Percentiles rank a stretch among this genome's conserved stretches.
These are phyloP conservation scores for Aquilaria sinensis DNA, from an alignment of 345 rosid species.

Conservation along the genomic window DNA sequence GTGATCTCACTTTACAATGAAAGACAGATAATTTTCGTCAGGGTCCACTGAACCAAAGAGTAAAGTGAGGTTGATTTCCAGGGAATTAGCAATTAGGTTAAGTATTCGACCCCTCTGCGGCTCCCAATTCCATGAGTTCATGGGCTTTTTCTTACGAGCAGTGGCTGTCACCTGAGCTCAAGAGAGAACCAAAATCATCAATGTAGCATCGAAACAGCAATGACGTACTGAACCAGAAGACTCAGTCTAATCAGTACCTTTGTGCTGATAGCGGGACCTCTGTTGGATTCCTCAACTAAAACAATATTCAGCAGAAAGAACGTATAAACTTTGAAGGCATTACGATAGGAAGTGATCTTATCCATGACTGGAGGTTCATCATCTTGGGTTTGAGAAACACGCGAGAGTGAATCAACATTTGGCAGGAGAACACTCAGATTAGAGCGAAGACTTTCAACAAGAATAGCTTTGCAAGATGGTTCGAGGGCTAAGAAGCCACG, in stretches of 20 bases:
- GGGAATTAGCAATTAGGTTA: conserved; percentile 79
- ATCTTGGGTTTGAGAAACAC: conserved; percentile 47
- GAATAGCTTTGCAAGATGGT: conserved; percentile 54
- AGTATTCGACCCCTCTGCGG: conserved; percentile 80
- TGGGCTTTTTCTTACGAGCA: conserved; percentile 56
- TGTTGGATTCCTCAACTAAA: conserved; percentile 46
- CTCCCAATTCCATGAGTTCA: conserved; percentile 86
- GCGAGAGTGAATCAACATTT: conserved; percentile 71
- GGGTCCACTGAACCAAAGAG: conserved; percentile 84
- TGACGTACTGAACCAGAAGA: conserved; percentile 1
- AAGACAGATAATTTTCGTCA: conserved; percentile 89
- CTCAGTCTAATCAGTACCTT: conserved; percentile 39
- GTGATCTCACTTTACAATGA: conserved; percentile 59
- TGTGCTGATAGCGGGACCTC: conserved; percentile 30
- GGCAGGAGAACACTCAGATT: conserved; percentile 94
- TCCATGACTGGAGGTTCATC: conserved; percentile 45
- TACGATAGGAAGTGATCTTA: conserved; percentile 64
- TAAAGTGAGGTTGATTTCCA: conserved; percentile 78
- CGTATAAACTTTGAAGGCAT: conserved; percentile 86
- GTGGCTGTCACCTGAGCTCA: conserved; percentile 45
- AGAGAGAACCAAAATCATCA: conserved; percentile 13
- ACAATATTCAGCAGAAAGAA: conserved; percentile 70
- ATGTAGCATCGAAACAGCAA: conserved; percentile 3
- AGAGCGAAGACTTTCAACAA: conserved; percentile 80
- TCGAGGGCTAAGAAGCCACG: conserved; percentile 45